These are phyloP conservation scores for Knufia fluminis DNA, from an alignment of 2,329 filamentous ascomycete genomes.

Conservation along the genomic window DNA sequence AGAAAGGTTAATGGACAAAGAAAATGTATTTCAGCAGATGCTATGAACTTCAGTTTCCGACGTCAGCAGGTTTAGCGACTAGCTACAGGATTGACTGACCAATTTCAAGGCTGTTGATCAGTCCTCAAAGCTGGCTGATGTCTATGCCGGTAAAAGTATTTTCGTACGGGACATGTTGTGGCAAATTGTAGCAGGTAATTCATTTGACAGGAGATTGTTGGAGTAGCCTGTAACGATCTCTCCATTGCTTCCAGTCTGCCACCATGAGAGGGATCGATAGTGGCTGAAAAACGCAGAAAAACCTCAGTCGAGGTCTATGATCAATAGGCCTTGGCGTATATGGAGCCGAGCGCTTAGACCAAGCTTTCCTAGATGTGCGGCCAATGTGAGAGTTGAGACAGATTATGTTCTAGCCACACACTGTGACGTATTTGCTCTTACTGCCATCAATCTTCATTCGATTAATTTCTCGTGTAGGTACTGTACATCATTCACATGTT, in stretches of 20 bases:
- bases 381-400: not conserved
- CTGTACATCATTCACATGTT: conserved; percentile 1
- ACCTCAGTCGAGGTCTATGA: not conserved
- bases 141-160: not conserved
- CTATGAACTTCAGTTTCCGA: not conserved
- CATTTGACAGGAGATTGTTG: conserved; percentile 1
- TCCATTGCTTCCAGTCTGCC: not conserved
- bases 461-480: conserved; percentile 2
- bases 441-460: not conserved
- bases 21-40: conserved; percentile 1
- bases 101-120: not conserved
- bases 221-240: not conserved
- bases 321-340: conserved; percentile 1
- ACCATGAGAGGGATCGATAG: conserved; percentile 1
- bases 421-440: conserved; percentile 1
- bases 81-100: not conserved
- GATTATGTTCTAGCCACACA: conserved; percentile 1
- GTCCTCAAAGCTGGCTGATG: not conserved
- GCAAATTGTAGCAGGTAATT: not conserved
- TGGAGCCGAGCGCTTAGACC: conserved; percentile 1
- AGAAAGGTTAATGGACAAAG: not conserved
- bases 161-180: not conserved
- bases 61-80: conserved; percentile 2
- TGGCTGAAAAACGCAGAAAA: not conserved
- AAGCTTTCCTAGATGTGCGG: not conserved